Evolutionary conservation across 2,329 filamentous ascomycete species (phyloP), one percentile per base, ranked within the genome.

Genomic region (Ceratocystis smalleyi): DNA sequence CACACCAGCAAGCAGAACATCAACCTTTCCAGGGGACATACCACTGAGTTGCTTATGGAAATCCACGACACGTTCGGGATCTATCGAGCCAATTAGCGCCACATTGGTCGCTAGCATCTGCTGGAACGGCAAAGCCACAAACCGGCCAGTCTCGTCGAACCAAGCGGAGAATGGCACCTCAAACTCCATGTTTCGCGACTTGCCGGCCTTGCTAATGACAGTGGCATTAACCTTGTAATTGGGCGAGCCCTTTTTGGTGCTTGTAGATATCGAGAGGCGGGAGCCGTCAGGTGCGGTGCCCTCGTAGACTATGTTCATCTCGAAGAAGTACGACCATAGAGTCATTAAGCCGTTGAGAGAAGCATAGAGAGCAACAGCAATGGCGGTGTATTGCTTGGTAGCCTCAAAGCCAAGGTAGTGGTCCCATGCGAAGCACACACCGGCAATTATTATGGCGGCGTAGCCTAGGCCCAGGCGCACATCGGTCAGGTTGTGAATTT

Each of bases 321-420:
- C 94, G 27, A 94, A 86, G 27, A 81, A 80, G 80, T 84, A 88
- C 66, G 95, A 83, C 94, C 94, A 99, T 70, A 84, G 82, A 45
- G 89, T 91, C 70, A 97, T 81, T 1, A 81, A 78, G 35, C 81
- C 80, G 73, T 96, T 97, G 61, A 99, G 76, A 1, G 88, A 62
- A 51, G 89, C 85, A 77, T 99, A 99, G 17, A 86, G 72, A 10
- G 80, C 79, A 3, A 97, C 92, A 2, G 94, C 92, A 47, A 80
- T 81, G 2, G 88, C 81, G 0, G 92, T 95, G 77, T 85, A 92
- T 68, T 81, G 77, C 75, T 94, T 95, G 19, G 91, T 96, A 67
- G 76, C 78, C 68, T 96, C 89, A 81, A 94, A 97, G 70, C 91
- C 92, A 59, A 91, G 79, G 72, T 89, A 89, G 78, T 90, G 95